These are phyloP conservation scores for Colletotrichum sp. DNA, from an alignment of 2,329 filamentous ascomycete genomes.

Conservation along the genomic window DNA sequence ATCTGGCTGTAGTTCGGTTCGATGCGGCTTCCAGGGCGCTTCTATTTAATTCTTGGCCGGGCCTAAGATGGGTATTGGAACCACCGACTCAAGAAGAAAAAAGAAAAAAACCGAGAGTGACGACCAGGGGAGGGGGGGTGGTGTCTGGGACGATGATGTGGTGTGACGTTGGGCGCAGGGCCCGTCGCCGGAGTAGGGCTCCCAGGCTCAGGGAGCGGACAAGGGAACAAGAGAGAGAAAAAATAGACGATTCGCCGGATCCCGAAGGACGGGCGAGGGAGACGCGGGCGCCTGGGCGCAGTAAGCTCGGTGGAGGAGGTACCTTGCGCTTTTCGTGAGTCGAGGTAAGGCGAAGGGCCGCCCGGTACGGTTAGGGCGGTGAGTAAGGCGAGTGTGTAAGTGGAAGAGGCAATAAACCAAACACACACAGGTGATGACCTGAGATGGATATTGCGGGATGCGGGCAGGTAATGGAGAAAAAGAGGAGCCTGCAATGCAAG, in stretches of 20 bases:
- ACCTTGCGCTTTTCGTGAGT: background rate
- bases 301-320: background rate
- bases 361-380: background rate
- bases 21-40: slow-evolving; percentile 1
- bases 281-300: background rate
- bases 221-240: slow-evolving; percentile 4
- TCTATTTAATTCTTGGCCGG: slow-evolving; percentile 8
- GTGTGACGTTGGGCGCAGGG: slow-evolving; percentile 12
- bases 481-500: background rate
- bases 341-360: background rate
- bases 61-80: slow-evolving; percentile 12
- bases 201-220: background rate
- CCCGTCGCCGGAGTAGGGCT: background rate
- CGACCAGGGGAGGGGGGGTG: slow-evolving; percentile 2
- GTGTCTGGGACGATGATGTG: background rate
- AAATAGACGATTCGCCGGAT: slow-evolving; percentile 10
- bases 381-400: background rate
- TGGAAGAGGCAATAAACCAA: background rate
- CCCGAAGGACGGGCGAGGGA: slow-evolving; percentile 17
- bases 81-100: background rate
- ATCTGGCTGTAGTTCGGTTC: background rate
- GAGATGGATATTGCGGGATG: background rate
- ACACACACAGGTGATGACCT: background rate
- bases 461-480: background rate
- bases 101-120: background rate